phyloP scores from a whole-genome alignment of 352 stramenopile genomes.

The Globisporangium cylindrosporum region DNA sequence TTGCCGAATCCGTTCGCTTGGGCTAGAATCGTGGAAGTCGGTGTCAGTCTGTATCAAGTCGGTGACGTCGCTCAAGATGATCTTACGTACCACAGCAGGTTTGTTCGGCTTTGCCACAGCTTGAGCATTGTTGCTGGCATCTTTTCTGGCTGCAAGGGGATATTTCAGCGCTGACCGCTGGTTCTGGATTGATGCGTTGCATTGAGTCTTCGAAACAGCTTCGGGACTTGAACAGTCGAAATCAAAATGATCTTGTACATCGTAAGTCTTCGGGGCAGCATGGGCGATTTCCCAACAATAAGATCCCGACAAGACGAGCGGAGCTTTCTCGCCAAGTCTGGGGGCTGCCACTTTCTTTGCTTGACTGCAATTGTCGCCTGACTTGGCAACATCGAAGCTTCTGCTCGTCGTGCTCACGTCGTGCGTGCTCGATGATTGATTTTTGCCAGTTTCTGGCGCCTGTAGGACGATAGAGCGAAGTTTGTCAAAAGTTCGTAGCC shows the following conservation, averaged over 20 bases:
- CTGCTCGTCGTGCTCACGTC: not conserved
- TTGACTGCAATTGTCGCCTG: not conserved
- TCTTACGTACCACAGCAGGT: not conserved
- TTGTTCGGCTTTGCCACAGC: not conserved
- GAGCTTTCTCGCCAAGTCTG: conserved; percentile 4
- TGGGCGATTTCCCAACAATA: not conserved
- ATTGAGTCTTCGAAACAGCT: not conserved
- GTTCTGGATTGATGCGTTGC: not conserved
- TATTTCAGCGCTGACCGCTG: not conserved
- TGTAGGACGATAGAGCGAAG: not conserved
- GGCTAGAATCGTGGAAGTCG: not conserved
- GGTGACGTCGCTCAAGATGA: not conserved
- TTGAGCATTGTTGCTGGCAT: not conserved
- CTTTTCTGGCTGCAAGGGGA: not conserved
- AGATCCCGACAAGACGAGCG: not conserved
- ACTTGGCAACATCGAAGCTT: not conserved
- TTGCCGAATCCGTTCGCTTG: not conserved
- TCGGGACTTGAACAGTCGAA: conserved; percentile 1
- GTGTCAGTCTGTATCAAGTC: not conserved
- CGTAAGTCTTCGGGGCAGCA: not conserved
- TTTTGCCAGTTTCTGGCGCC: not conserved
- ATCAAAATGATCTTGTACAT: conserved; percentile 1
- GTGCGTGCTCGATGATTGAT: not conserved
- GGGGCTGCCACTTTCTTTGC: not conserved
- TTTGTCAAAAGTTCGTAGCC: not conserved